Percentiles rank a stretch among this genome's conserved stretches.
Evolutionary conservation across 2,329 filamentous ascomycete species (phyloP).

Genomic region (Neonectria punicea): DNA sequence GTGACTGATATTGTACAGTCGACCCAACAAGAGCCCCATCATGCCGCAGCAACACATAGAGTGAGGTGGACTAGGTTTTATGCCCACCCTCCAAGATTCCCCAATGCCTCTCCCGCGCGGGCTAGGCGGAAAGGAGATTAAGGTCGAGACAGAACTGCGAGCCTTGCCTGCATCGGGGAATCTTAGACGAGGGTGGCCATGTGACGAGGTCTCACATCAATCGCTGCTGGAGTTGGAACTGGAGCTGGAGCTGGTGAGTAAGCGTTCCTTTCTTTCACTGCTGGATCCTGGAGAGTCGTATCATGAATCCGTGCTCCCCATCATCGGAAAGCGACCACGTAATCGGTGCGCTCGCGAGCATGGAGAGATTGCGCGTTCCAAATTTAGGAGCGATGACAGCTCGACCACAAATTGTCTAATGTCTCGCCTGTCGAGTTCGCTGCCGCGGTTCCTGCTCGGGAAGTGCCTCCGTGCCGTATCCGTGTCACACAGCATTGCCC

Average conservation of each 20-base stretch:
- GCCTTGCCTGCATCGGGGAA: conserved; percentile 39
- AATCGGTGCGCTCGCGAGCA: neutral
- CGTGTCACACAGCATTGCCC: neutral
- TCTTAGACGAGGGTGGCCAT: conserved; percentile 42
- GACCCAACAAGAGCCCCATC: conserved; percentile 3
- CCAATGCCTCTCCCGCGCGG: conserved; percentile 35
- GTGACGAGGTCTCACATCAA: conserved; percentile 34
- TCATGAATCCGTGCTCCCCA: conserved; percentile 4
- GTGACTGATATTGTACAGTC: neutral
- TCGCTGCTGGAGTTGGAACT: conserved; percentile 1
- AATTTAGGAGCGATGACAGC: conserved; percentile 24
- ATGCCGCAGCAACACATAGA: neutral
- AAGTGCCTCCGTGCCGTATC: conserved; percentile 4
- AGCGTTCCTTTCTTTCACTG: conserved; percentile 2
- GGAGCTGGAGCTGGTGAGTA: conserved; percentile 1
- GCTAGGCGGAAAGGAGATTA: conserved; percentile 37
- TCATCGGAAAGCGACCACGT: conserved; percentile 10
- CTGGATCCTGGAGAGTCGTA: conserved; percentile 1
- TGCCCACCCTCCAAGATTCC: conserved; percentile 14
- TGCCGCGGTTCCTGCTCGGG: neutral
- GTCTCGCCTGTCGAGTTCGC: neutral
- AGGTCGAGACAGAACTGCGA: conserved; percentile 29
- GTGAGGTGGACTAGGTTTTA: neutral
- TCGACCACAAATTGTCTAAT: neutral
- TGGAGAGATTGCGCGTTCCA: conserved; percentile 26